phyloP scores from a whole-genome alignment of 805 yeast genomes.

The Candida germanica region DNA sequence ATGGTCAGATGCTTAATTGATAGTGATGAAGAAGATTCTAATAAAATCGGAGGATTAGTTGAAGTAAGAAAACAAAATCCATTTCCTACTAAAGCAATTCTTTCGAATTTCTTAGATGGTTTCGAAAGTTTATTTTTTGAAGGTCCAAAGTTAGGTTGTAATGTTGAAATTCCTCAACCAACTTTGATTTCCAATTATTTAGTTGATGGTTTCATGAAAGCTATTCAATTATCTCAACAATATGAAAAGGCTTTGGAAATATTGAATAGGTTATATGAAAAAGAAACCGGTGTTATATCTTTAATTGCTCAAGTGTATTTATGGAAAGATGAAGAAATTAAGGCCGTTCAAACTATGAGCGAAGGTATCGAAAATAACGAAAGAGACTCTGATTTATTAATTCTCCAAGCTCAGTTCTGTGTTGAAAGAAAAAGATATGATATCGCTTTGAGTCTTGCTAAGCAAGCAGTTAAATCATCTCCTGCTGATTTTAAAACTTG shows the following conservation, averaged over 20 bases:
- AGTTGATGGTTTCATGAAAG: slow-evolving; percentile 69
- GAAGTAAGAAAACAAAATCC: slow-evolving; percentile 86
- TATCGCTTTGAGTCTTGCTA: slow-evolving; percentile 56
- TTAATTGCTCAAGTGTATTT: slow-evolving; percentile 53
- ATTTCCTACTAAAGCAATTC: slow-evolving; percentile 43
- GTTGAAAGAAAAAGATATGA: slow-evolving; percentile 50
- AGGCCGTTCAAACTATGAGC: slow-evolving; percentile 51
- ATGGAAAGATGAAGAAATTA: slow-evolving; percentile 55
- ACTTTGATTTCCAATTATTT: slow-evolving; percentile 62
- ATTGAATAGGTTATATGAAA: slow-evolving; percentile 47
- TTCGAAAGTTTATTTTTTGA: slow-evolving; percentile 64
- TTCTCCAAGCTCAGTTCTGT: slow-evolving; percentile 59
- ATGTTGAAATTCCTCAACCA: slow-evolving; percentile 67
- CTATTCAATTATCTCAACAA: slow-evolving; percentile 61
- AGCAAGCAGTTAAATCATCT: slow-evolving; percentile 62
- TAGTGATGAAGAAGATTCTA: slow-evolving; percentile 65
- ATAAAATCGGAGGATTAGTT: slow-evolving; percentile 57
- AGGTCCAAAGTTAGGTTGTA: slow-evolving; percentile 66
- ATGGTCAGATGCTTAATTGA: slow-evolving; percentile 71
- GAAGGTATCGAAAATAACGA: slow-evolving; percentile 49
- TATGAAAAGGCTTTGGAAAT: slow-evolving; percentile 61
- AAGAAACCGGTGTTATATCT: slow-evolving; percentile 57
- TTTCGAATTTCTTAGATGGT: slow-evolving; percentile 52
- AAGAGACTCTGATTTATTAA: slow-evolving; percentile 53
- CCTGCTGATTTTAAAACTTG: slow-evolving; percentile 78